Percentiles rank a stretch among this genome's conserved stretches.
Conservation (phyloP, 1,284 basidiomycete genomes). For the Ustanciosporium gigantosporum region DNA sequence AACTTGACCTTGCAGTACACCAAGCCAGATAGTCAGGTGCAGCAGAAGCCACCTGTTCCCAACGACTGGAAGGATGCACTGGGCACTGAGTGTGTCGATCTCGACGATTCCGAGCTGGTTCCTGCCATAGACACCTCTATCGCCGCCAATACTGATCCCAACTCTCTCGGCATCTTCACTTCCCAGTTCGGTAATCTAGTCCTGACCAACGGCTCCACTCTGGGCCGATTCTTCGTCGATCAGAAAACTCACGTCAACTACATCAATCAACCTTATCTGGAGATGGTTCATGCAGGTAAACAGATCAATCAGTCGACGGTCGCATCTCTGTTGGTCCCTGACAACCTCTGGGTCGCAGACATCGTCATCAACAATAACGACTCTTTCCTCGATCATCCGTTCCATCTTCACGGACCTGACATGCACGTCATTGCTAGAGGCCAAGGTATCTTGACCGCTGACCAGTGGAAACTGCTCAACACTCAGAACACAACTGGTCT, state of each 20-base stretch:
- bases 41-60: conserved; percentile 8
- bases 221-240: conserved; percentile 41
- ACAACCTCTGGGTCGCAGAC: conserved; percentile 41
- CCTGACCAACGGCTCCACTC: conserved; percentile 19
- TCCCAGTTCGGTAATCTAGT: conserved; percentile 29
- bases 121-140: conserved; percentile 46
- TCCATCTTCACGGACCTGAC: conserved; percentile 42
- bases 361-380: conserved; percentile 61
- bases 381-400: conserved; percentile 56
- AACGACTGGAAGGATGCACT: conserved; percentile 32
- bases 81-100: conserved; percentile 23
- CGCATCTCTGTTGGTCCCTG: conserved; percentile 20
- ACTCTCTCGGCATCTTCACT: conserved; percentile 30
- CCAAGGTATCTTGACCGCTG: conserved; percentile 41
- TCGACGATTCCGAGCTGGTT: conserved; percentile 20
- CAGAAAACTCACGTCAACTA: conserved; percentile 42
- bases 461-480: conserved; percentile 17
- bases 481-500: conserved; percentile 7
- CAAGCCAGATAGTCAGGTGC: conserved; percentile 1
- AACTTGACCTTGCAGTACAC: conserved; percentile 32
- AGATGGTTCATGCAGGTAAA: conserved; percentile 20
- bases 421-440: conserved; percentile 59
- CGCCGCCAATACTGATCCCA: conserved; percentile 7
- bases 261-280: conserved; percentile 49
- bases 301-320: conserved; percentile 23